These are phyloP conservation scores for Wickerhamiella azyma DNA, from an alignment of 805 yeast genomes.

Conservation along the genomic window DNA sequence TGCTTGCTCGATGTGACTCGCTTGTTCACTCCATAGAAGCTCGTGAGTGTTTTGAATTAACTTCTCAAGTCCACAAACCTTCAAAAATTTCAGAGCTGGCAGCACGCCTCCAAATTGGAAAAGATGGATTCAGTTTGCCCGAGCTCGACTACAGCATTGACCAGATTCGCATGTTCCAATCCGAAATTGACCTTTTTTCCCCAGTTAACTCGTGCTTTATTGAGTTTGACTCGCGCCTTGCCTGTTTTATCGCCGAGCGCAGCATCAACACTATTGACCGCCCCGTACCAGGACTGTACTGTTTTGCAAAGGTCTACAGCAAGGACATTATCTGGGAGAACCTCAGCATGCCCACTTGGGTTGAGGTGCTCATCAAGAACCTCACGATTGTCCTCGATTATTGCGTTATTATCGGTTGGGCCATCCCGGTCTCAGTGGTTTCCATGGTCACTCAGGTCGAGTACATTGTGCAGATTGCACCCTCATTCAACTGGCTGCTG, in stretches of 20 bases:
- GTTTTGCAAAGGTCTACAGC: conserved; percentile 39
- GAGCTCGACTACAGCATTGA: conserved; percentile 30
- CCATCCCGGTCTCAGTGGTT: conserved; percentile 69
- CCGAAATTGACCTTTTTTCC: conserved; percentile 28
- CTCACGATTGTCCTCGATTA: conserved; percentile 36
- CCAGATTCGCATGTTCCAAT: conserved; percentile 44
- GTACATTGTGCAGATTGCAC: conserved; percentile 44
- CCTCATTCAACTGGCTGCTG: conserved; percentile 43
- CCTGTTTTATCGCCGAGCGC: conserved; percentile 51
- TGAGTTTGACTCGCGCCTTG: conserved; percentile 41
- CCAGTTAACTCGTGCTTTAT: conserved; percentile 34
- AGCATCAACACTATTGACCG: conserved; percentile 11
- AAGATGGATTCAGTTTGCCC: neutral
- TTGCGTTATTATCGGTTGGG: conserved; percentile 51
- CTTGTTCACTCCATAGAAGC: conserved; percentile 29
- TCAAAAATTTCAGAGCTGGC: neutral
- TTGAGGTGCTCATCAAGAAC: conserved; percentile 27
- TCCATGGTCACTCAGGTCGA: conserved; percentile 67
- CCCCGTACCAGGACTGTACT: conserved; percentile 8
- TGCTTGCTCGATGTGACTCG: conserved; percentile 23
- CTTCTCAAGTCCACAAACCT: neutral
- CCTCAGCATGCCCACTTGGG: conserved; percentile 30
- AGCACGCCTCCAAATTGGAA: neutral
- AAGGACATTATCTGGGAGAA: conserved; percentile 63
- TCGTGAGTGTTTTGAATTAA: neutral